phyloP scores from a whole-genome alignment of 1,284 basidiomycete species.

The Moesziomyces parantarcticus region DNA sequence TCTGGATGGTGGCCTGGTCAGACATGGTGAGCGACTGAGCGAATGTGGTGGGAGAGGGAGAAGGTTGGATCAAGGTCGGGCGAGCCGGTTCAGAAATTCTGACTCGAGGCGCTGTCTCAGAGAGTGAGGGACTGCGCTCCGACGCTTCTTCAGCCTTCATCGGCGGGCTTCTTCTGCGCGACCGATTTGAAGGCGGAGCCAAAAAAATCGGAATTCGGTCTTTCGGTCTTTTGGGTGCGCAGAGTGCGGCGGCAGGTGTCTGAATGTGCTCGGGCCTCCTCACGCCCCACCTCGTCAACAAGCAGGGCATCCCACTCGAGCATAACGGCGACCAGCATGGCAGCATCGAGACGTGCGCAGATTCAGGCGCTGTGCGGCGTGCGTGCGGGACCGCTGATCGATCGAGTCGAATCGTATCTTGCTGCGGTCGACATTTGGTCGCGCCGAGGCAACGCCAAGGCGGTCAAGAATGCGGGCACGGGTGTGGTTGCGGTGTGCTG shows the following conservation, averaged over 20 bases:
- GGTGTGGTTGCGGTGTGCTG: slow-evolving; percentile 48
- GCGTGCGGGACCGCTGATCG: slow-evolving; percentile 39
- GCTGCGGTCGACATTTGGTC: slow-evolving; percentile 51
- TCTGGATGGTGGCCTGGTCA: slow-evolving; percentile 37
- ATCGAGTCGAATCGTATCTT: slow-evolving; percentile 47
- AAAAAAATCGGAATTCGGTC: slow-evolving; percentile 26
- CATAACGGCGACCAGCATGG: slow-evolving; percentile 10
- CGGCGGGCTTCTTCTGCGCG: slow-evolving; percentile 9
- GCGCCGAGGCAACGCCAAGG: slow-evolving; percentile 44
- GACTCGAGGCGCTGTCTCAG: slow-evolving; percentile 9
- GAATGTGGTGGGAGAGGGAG: slow-evolving; percentile 4
- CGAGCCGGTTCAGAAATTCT: slow-evolving; percentile 13
- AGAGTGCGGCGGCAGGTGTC: background rate
- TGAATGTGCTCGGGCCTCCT: slow-evolving; percentile 16
- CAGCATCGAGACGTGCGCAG: slow-evolving; percentile 42
- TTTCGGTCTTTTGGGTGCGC: background rate
- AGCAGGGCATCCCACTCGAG: background rate
- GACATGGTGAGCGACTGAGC: slow-evolving; percentile 25
- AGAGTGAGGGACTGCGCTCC: background rate
- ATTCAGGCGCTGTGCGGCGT: slow-evolving; percentile 42
- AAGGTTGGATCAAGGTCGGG: slow-evolving; percentile 4
- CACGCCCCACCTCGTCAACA: background rate
- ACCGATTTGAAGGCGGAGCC: slow-evolving; percentile 2
- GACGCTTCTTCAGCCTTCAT: slow-evolving; percentile 7
- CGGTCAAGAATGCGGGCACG: slow-evolving; percentile 44